Percentiles rank a stretch among this genome's conserved stretches.
phyloP scores from a whole-genome alignment of 768 basidiomycete species.

The Amanita pallidorosea region DNA sequence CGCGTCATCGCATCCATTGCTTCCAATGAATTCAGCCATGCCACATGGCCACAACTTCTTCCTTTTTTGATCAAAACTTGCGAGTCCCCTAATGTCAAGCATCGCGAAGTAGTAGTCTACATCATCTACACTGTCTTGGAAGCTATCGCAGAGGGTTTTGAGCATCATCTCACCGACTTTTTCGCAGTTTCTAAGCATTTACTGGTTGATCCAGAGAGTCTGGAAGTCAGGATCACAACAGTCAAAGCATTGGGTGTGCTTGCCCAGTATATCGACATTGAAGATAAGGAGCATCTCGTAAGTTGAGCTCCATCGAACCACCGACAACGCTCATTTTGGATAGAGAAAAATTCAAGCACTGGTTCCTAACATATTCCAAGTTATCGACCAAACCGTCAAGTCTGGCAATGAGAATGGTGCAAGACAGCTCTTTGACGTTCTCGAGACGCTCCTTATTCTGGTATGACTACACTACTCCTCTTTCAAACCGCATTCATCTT shows the following conservation, averaged over 20 bases:
- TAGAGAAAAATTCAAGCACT: conserved; percentile 83
- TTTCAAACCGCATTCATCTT: conserved; percentile 1
- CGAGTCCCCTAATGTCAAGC: conserved; percentile 49
- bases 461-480: conserved; percentile 27
- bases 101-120: conserved; percentile 88
- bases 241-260: conserved; percentile 88
- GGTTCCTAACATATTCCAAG: conserved; percentile 80
- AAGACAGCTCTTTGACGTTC: conserved; percentile 86
- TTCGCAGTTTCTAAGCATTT: conserved; percentile 73
- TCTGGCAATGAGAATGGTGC: conserved; percentile 70
- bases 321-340: neutral
- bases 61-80: conserved; percentile 80
- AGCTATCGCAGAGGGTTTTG: conserved; percentile 83
- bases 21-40: conserved; percentile 68
- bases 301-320: conserved; percentile 13
- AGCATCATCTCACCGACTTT: conserved; percentile 59
- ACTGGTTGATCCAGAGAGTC: conserved; percentile 73
- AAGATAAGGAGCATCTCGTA: conserved; percentile 83
- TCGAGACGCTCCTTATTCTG: conserved; percentile 91
- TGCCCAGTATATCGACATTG: conserved; percentile 83
- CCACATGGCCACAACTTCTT: conserved; percentile 79
- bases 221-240: conserved; percentile 85
- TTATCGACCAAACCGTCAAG: conserved; percentile 78
- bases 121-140: conserved; percentile 89
- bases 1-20: conserved; percentile 93